phyloP scores from a whole-genome alignment of 805 yeast species.

The Saturnispora gosingensis region DNA sequence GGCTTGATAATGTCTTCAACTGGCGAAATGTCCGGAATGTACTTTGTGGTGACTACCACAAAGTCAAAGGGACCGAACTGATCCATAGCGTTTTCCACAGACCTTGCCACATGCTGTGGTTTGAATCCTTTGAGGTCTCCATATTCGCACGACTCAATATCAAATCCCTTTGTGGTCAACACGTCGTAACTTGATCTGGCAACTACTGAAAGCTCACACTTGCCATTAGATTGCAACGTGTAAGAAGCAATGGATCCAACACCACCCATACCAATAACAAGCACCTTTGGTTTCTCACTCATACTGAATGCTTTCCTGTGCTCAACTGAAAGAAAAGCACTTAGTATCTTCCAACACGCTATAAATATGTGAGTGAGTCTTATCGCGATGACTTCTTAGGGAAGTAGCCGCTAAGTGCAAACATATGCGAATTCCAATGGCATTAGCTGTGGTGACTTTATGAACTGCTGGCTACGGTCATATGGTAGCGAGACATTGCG shows the following conservation, averaged over 20 bases:
- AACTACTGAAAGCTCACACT: slow-evolving; percentile 48
- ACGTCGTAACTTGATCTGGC: slow-evolving; percentile 55
- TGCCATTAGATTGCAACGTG: slow-evolving; percentile 41
- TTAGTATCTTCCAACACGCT: neutral
- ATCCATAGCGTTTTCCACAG: slow-evolving; percentile 38
- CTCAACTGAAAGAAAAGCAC: neutral
- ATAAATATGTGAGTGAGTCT: neutral
- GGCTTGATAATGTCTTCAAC: slow-evolving; percentile 30
- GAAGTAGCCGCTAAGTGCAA: slow-evolving; percentile 1
- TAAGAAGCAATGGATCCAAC: slow-evolving; percentile 75
- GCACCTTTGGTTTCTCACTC: slow-evolving; percentile 29
- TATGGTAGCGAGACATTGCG: neutral
- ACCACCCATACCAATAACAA: slow-evolving; percentile 77
- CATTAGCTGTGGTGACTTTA: no score
- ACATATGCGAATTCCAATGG: neutral
- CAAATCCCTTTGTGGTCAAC: slow-evolving; percentile 45
- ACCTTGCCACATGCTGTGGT: slow-evolving; percentile 37
- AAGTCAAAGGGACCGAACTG: slow-evolving; percentile 39
- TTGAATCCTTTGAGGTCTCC: slow-evolving; percentile 46
- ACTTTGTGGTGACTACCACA: slow-evolving; percentile 53
- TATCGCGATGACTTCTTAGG: neutral
- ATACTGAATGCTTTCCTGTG: neutral
- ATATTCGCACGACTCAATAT: slow-evolving; percentile 52
- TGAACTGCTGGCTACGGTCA: no score
- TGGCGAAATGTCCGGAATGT: slow-evolving; percentile 51